Percentiles rank a stretch among this genome's conserved stretches.
Conservation (phyloP, 2,329 filamentous ascomycete genomes). For the Diaporthe aspalathi region DNA sequence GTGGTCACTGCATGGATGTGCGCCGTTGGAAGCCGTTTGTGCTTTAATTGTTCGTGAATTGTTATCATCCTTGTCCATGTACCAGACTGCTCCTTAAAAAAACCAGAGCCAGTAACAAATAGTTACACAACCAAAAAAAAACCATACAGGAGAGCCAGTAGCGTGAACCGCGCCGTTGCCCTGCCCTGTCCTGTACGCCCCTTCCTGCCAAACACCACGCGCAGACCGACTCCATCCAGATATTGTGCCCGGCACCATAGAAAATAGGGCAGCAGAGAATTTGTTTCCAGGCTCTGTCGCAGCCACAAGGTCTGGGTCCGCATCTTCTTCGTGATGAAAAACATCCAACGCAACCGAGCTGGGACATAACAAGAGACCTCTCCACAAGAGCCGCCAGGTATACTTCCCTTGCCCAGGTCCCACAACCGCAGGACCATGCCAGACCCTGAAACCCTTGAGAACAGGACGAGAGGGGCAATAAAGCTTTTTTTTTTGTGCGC, state of each 20-base stretch:
- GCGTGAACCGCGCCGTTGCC: slow-evolving; percentile 17
- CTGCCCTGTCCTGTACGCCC: slow-evolving; percentile 28
- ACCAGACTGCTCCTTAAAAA: slow-evolving; percentile 3
- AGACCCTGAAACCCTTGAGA: not conserved
- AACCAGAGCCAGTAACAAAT: slow-evolving; percentile 8
- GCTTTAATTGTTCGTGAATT: slow-evolving; percentile 22
- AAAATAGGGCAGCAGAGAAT: slow-evolving; percentile 2
- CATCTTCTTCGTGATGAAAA: slow-evolving; percentile 6
- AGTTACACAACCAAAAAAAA: slow-evolving; percentile 30
- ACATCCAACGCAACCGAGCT: slow-evolving; percentile 27
- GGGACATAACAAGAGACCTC: slow-evolving; percentile 4
- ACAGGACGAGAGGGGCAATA: not conserved
- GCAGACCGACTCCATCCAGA: slow-evolving; percentile 32
- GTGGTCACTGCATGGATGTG: not conserved
- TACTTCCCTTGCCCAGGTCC: slow-evolving; percentile 28
- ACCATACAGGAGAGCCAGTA: slow-evolving; percentile 23
- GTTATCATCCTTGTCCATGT: slow-evolving; percentile 15
- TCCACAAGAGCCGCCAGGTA: slow-evolving; percentile 22
- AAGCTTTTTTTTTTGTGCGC: slow-evolving; percentile 7
- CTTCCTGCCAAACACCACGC: slow-evolving; percentile 28
- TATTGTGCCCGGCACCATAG: not conserved
- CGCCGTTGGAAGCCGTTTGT: not conserved
- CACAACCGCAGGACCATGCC: not conserved
- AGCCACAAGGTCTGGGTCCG: slow-evolving; percentile 11
- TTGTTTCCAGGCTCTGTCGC: slow-evolving; percentile 13